These are phyloP conservation scores for Vitis rotundifolia DNA, from an alignment of 164 flowering plant genomes.

Conservation along the genomic window DNA sequence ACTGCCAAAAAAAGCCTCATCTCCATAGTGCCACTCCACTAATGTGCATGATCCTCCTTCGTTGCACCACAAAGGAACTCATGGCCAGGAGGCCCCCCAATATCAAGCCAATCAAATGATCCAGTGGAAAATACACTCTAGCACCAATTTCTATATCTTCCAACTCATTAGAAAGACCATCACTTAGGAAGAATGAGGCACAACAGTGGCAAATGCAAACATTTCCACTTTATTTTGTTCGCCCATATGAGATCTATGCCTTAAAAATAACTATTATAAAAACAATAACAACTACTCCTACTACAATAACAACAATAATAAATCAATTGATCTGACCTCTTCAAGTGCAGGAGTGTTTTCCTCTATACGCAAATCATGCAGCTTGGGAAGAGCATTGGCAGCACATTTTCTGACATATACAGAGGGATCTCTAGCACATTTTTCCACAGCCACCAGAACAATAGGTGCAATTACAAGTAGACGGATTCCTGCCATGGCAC, in stretches of 20 bases:
- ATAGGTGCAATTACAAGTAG: constrained; percentile 88
- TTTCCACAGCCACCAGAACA: constrained; percentile 78
- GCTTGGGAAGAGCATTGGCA: constrained; percentile 94
- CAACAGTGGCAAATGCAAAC: neutral
- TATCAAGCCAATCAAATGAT: too few relatives aligned
- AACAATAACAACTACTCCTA: neutral
- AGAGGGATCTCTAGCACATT: constrained; percentile 94
- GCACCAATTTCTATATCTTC: neutral
- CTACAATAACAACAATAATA: neutral
- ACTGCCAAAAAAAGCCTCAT: too few relatives aligned
- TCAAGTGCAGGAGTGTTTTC: constrained; percentile 68
- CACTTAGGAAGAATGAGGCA: neutral
- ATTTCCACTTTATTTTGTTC: neutral
- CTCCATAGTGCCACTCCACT: too few relatives aligned
- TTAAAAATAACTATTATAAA: neutral
- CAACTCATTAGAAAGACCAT: neutral
- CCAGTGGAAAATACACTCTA: too few relatives aligned
- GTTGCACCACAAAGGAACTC: too few relatives aligned
- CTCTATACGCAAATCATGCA: constrained; percentile 82
- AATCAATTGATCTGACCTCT: constrained; percentile 56
- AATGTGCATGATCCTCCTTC: too few relatives aligned
- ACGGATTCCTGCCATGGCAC: constrained; percentile 97
- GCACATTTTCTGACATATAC: constrained; percentile 98
- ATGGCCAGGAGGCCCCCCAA: too few relatives aligned
- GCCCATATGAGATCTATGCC: neutral